Evolutionary conservation across 1,139 yeast species (phyloP), one percentile per base, ranked within the genome.

Genomic region (Pichia kudriavzevii): DNA sequence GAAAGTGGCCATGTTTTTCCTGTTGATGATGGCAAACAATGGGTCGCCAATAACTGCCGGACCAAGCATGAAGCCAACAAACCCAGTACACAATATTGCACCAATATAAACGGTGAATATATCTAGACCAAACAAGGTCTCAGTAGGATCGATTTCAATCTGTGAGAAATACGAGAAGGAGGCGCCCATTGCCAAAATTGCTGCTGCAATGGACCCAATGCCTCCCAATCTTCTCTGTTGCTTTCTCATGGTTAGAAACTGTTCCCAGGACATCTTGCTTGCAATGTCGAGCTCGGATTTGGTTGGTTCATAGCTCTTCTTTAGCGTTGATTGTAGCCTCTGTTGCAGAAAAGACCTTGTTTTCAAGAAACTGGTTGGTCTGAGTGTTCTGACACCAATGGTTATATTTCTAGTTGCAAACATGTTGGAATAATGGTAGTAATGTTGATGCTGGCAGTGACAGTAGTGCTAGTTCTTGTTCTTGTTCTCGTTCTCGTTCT

Each of bases 111-210:
- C 83, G 59, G 83, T 73, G 47, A 84, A 65, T 11, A 95, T 88
- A 55, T 91, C 98, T 46, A 88, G 67, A 7, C 98, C 96, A 57
- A 82, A 72, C 29, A 87, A 70, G 7, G 54, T 53, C 53, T 82
- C 80, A 35, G 94, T 85, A 25, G 87, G 80, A 54, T 84, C 94
- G 41, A 91, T 73, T 50, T 81, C 88, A 44, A 82, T 66, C 52
- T 82, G 81, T 25, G 95, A 80, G 41, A 88, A 66, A 51, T 76
- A 79, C 2, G 73, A 73, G 73, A 91, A 82, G 3, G 96, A 81
- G 4, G 69, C 55, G n/a, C 69, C 64, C 18, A 84, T 75, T 4
- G 94, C 91, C 4, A 69, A 52, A 12, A 80, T 37, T 1, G 93
- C 82, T 2, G 95, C 77, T 38, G 77, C 54, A 10, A 46, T 44